Evolutionary conservation across 1,139 yeast genomes (phyloP).

Genomic region (Scheffersomyces stambukii): DNA sequence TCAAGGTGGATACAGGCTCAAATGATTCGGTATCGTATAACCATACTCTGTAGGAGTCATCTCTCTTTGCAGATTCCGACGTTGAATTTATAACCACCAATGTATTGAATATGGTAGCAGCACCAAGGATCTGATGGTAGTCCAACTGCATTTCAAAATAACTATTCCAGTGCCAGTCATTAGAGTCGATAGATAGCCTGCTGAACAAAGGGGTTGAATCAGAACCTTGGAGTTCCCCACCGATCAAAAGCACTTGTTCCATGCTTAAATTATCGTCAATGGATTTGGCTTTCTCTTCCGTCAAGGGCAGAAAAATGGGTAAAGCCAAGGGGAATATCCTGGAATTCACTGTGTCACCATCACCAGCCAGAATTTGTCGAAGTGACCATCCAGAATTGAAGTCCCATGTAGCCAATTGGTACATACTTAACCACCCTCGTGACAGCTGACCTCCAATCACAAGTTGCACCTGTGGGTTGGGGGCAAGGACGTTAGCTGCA

Average conservation of each 20-base stretch:
- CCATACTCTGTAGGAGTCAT: conserved; percentile 17
- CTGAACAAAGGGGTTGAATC: conserved; percentile 21
- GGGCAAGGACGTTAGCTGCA: conserved; percentile 37
- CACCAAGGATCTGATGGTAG: conserved; percentile 29
- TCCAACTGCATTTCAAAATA: conserved; percentile 11
- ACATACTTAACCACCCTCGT: conserved; percentile 43
- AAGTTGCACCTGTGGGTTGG: conserved; percentile 34
- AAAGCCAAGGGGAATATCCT: conserved; percentile 27
- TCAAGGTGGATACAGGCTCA: conserved; percentile 18
- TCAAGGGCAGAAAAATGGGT: conserved; percentile 31
- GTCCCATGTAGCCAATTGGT: conserved; percentile 45
- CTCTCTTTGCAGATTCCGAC: conserved; percentile 8
- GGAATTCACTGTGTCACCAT: conserved; percentile 19
- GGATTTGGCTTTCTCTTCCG: conserved; percentile 12
- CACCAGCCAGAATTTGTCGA: conserved; percentile 15
- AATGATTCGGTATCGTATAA: conserved; percentile 24
- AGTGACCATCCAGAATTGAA: conserved; percentile 44
- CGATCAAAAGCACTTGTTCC: conserved; percentile 29
- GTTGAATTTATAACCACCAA: conserved; percentile 31
- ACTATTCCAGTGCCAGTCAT: conserved; percentile 32
- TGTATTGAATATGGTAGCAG: conserved; percentile 42
- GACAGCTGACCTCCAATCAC: conserved; percentile 39
- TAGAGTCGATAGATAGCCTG: conserved; percentile 20
- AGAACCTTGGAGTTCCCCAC: conserved; percentile 25
- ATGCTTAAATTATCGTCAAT: conserved; percentile 20